These are phyloP conservation scores for Colletotrichum eleusines DNA, from an alignment of 2,329 filamentous ascomycete genomes.

Conservation along the genomic window DNA sequence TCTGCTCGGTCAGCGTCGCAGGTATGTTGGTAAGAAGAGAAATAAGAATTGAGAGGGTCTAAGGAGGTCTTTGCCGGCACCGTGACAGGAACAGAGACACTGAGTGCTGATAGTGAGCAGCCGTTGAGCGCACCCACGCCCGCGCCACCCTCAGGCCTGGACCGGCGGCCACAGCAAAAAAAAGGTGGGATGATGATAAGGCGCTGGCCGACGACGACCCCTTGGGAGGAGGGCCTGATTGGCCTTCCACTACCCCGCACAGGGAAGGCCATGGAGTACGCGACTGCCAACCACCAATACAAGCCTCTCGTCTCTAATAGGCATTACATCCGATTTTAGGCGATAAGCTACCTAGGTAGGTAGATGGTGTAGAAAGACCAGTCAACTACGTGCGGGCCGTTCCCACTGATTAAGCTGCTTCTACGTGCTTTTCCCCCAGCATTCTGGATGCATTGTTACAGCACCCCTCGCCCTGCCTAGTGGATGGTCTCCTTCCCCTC, in stretches of 20 bases:
- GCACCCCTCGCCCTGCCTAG: not conserved
- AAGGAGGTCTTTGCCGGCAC: conserved; percentile 4
- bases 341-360: conserved; percentile 41
- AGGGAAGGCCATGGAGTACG: conserved; percentile 26
- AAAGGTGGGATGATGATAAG: conserved; percentile 40
- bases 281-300: conserved; percentile 27
- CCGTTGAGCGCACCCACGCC: conserved; percentile 9
- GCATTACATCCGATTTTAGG: conserved; percentile 39
- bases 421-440: conserved; percentile 4
- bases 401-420: conserved; percentile 24
- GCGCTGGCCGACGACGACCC: conserved; percentile 9
- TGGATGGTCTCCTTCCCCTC: not conserved
- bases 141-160: conserved; percentile 28
- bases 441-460: not conserved
- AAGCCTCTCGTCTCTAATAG: conserved; percentile 34
- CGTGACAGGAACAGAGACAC: conserved; percentile 5
- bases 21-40: conserved; percentile 9
- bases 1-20: not conserved
- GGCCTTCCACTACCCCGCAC: conserved; percentile 36
- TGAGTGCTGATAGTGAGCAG: conserved; percentile 26
- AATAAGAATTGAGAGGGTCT: not conserved
- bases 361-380: not conserved
- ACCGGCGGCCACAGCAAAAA: conserved; percentile 37
- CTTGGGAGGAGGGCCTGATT: conserved; percentile 24
- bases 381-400: conserved; percentile 3